Conservation (phyloP, 495 filamentous ascomycete genomes). For the Mycothermus thermophilus region DNA sequence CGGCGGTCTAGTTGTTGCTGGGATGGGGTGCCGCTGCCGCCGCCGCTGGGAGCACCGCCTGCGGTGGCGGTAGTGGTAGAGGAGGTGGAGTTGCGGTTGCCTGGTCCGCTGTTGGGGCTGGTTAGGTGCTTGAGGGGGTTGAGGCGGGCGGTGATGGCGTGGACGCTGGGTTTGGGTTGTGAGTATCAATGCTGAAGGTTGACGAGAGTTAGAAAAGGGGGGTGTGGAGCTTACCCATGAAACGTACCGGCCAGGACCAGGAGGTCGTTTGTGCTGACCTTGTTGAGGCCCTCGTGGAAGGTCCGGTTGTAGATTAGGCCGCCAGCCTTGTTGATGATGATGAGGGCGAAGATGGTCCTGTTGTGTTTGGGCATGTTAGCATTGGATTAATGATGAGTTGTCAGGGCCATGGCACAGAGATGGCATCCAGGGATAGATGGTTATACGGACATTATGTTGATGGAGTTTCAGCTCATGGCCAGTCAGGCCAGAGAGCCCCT, state of each 20-base stretch:
- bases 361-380: background rate
- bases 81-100: constrained; percentile 25
- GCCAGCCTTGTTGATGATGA: constrained; percentile 97
- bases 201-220: constrained; percentile 2
- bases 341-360: constrained; percentile 85
- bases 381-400: background rate
- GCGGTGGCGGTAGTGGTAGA: constrained; percentile 12
- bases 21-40: constrained; percentile 27
- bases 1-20: too few species aligned
- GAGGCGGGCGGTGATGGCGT: constrained; percentile 78
- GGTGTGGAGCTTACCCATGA: constrained; percentile 51
- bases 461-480: too few species aligned
- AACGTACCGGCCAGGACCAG: constrained; percentile 97
- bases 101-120: too few species aligned
- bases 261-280: constrained; percentile 84
- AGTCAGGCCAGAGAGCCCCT: too few species aligned
- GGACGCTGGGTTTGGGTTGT: constrained; percentile 42
- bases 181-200: too few species aligned
- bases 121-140: constrained; percentile 40
- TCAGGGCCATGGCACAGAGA: background rate
- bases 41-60: too few species aligned
- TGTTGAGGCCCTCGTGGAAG: constrained; percentile 69
- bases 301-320: constrained; percentile 91
- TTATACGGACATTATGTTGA: constrained; percentile 11
- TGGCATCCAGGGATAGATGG: too few species aligned